Evolutionary conservation across 1,139 yeast species (phyloP), one percentile per base, ranked within the genome.

Genomic region (Geotrichum carabidarum): DNA sequence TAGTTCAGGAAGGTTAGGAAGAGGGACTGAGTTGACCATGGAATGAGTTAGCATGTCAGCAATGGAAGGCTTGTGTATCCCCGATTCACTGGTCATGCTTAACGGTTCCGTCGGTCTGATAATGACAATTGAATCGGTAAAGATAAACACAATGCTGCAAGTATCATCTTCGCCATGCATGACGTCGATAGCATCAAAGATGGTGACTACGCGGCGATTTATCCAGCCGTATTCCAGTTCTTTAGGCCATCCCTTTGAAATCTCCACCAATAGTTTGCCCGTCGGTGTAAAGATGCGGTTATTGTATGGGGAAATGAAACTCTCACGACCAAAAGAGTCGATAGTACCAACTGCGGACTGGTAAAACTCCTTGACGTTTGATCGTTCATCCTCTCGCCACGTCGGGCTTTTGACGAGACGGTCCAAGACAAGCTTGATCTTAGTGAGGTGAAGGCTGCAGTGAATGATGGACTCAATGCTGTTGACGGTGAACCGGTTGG

Each of bases 41-140:
- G 96, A 88, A 65, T 91, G 95, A 94, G 90, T 88, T 58, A 91
- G 72, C 52, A 88, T 77, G 69, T 90, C 96, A 0, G 96, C 78
- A 12, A 86, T 76, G 1, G 85, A 78, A 1, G 94, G 84, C 47
- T 73, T 74, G 58, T 79, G 80, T 4, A 77, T 62, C 17, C 72
- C 72, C n/a, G 69, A 65, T 2, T 67, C 64, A 8, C 65, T 59
- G 2, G 62, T 62, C 60, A 62, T 60, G 9, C 66, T 67, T 30
- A 68, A 62, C 0, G 69, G 66, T 50, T 65, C 62, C 11, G 60
- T 65, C 59, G 60, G 71, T 45, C 77, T 78, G 45, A 90, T 70
- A 59, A 89, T 80, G 37, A 91, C 76, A 12, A 90, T 68, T 59
- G 81, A 81, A 65, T 91, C 98, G 48, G 93, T 87, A 69, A 91